Percentiles rank a stretch among this genome's conserved stretches.
Conservation (phyloP, 306 rosid species). For the Ormosia semicastrata region DNA sequence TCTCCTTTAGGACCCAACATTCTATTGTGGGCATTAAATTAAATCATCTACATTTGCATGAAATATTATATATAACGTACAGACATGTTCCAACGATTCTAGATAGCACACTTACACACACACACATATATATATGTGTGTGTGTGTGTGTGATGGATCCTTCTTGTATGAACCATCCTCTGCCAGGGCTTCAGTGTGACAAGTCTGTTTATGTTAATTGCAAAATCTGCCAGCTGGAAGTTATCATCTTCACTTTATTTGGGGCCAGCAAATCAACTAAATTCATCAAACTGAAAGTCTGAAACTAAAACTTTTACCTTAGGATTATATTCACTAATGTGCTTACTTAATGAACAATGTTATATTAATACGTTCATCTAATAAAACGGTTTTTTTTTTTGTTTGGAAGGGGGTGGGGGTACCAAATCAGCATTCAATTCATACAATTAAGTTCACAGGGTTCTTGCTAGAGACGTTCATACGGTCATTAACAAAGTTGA, state of each 20-base stretch:
- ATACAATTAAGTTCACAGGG: background rate
- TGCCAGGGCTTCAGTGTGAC: background rate
- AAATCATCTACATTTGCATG: constrained; percentile 34
- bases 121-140: background rate
- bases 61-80: constrained; percentile 22
- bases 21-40: constrained; percentile 35
- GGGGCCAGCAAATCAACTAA: background rate
- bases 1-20: constrained; percentile 56
- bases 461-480: background rate
- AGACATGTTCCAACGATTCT: constrained; percentile 36
- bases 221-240: constrained; percentile 34
- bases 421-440: background rate
- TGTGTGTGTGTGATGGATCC: constrained; percentile 9
- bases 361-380: background rate
- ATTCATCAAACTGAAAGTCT: background rate
- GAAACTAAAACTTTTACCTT: background rate
- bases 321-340: background rate
- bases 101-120: background rate
- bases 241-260: constrained; percentile 18
- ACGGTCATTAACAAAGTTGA: background rate
- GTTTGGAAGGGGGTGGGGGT: background rate
- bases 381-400: too few relatives aligned
- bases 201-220: background rate
- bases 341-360: background rate
- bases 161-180: constrained; percentile 14